Base-by-base conservation (phyloP, 331 rosid genomes). In the Malus hybrid region DNA sequence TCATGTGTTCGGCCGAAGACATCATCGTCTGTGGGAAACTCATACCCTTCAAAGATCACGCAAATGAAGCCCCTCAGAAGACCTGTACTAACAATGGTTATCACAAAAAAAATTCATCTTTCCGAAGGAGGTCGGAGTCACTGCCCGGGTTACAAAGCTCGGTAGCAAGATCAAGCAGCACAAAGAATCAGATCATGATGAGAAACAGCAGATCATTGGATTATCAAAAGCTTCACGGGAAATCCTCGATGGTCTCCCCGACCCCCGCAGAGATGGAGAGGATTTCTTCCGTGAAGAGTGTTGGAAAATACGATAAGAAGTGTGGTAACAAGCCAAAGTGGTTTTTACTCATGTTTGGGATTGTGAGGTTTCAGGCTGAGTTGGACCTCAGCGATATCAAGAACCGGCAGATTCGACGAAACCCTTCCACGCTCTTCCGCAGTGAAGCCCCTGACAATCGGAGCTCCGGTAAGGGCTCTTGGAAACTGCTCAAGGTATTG, bases 301-400 rank as follows among this genome's bases (percentile, higher is more conserved):
- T n/a, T 6, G 83, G 64, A 4, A 69, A 70, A 66, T 63, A 20
- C 70, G 29, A 56, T 16, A 55, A 81, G 72, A 73, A 79, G 32
- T 52, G 31, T 44, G 12, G 34, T 73, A 68, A 28, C 28, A 90
- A 85, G 83, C 96, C 96, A n/a, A 86, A 89, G 8, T 92, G 97
- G 97, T 92, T 80, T 50, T 81, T 88, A 22, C 70, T 90, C 7
- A 81, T 90, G 89, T 92, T 92, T 34, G 92, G 97, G 73, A 73
- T 87, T 44, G 86, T 83, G 76, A 90, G 82, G 83, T 80, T 87
- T 6, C 96, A 89, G 36, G 69, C 88, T 34, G 97, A 90, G 85
- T 87, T 92, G 93, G 93, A 88, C 31, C 97, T 92, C 44, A 84
- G 71, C 31, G 93, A 90, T 57, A 92, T 92, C 9, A 92, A 90